Conservation (phyloP, 2,329 filamentous ascomycete genomes). For the Fusarium chaquense region DNA sequence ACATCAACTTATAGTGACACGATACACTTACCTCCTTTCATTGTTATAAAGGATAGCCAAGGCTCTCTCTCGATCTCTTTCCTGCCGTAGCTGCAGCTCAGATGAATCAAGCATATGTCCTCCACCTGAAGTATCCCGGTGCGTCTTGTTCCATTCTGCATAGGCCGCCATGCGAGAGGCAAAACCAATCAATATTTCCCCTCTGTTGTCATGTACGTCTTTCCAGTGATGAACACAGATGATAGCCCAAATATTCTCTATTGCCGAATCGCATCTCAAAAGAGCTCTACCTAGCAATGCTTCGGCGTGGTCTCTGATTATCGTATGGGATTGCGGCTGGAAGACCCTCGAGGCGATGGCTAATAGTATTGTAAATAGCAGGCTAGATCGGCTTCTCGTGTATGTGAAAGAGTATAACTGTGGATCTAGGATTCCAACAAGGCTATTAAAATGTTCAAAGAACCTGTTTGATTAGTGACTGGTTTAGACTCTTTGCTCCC, state of each 20-base stretch:
- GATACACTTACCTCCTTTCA: not conserved
- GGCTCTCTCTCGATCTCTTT: not conserved
- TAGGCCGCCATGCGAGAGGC: not conserved
- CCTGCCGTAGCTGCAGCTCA: not conserved
- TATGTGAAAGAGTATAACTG: not conserved
- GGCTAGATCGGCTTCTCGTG: not conserved
- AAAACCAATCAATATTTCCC: not conserved
- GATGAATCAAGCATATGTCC: fast-evolving
- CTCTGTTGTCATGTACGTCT: not conserved
- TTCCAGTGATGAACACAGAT: constrained; percentile 17
- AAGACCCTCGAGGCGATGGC: not conserved
- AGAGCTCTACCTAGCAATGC: not conserved
- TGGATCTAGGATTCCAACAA: not conserved
- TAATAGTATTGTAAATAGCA: not conserved
- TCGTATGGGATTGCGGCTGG: not conserved
- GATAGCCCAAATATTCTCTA: constrained; percentile 11
- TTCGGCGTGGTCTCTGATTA: not conserved
- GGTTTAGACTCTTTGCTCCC: not conserved
- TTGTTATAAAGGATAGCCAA: not conserved
- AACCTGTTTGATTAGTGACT: not conserved
- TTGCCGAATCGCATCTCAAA: not conserved
- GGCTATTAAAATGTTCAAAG: constrained; percentile 1
- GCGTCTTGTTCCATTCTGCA: not conserved
- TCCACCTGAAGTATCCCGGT: fast-evolving
- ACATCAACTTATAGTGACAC: too few relatives aligned